Conservation (phyloP, 345 rosid genomes). For the Physaria fendleri region DNA sequence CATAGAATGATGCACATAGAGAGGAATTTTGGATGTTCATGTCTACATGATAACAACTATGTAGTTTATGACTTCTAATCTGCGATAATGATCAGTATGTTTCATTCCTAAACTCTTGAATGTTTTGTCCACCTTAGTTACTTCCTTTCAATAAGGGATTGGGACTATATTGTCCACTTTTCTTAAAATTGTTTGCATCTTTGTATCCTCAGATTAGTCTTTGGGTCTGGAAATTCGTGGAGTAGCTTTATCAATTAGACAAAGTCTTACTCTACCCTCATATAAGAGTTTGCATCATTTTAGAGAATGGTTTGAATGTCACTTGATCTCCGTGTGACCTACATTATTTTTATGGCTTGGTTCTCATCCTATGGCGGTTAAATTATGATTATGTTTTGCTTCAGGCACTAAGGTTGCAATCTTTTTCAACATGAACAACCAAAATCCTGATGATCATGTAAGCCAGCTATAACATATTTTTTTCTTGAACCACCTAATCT, state of each 20-base stretch:
- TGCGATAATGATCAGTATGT: background rate
- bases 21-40: background rate
- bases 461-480: conserved; percentile 26
- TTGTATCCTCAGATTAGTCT: background rate
- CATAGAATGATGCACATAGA: background rate
- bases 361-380: background rate
- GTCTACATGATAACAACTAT: background rate
- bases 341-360: background rate
- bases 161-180: background rate
- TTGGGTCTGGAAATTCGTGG: background rate
- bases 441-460: conserved; percentile 41
- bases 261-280: background rate
- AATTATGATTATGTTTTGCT: background rate
- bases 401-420: conserved; percentile 17
- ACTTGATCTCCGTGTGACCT: background rate
- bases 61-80: background rate
- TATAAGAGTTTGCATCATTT: background rate
- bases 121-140: background rate
- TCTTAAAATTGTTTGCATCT: background rate
- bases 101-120: background rate
- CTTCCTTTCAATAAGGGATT: background rate
- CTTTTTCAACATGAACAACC: conserved; percentile 53
- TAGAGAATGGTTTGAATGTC: background rate
- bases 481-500: background rate
- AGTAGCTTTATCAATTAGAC: background rate